Evolutionary conservation across 129 eudicot genomes (phyloP).

Genomic region (Tagetes patula): DNA sequence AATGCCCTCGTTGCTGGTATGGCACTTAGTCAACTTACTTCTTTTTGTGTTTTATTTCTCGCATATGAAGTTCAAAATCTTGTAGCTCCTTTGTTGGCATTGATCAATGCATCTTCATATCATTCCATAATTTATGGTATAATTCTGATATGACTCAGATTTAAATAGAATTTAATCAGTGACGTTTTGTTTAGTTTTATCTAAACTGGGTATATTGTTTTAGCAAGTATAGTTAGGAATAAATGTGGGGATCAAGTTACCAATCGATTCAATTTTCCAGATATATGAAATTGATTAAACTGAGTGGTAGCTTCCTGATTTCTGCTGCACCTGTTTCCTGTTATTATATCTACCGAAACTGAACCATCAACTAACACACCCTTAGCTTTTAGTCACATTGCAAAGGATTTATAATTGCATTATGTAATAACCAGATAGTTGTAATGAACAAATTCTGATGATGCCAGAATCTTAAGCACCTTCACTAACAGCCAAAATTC

Average conservation of each 20-base stretch:
- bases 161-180: background rate
- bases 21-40: slow-evolving; percentile 19
- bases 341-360: background rate
- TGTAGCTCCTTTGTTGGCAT: slow-evolving; percentile 11
- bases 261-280: background rate
- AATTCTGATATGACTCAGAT: background rate
- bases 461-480: slow-evolving; percentile 8
- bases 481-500: slow-evolving; percentile 10
- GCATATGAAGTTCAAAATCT: background rate
- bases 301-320: slow-evolving; percentile 8
- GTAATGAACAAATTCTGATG: slow-evolving; percentile 4
- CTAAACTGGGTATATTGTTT: background rate
- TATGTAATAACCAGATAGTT: background rate
- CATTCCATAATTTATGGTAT: slow-evolving; percentile 13
- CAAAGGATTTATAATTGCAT: background rate
- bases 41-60: slow-evolving; percentile 11
- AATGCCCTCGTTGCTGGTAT: slow-evolving; percentile 95
- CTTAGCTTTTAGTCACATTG: background rate
- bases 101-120: background rate
- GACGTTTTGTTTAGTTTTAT: background rate
- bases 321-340: background rate
- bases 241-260: too few relatives aligned
- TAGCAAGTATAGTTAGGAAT: too few relatives aligned
- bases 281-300: background rate
- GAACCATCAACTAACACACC: background rate